Conservation (phyloP, 202 grass and related monocot genomes). For the Setaria italica region DNA sequence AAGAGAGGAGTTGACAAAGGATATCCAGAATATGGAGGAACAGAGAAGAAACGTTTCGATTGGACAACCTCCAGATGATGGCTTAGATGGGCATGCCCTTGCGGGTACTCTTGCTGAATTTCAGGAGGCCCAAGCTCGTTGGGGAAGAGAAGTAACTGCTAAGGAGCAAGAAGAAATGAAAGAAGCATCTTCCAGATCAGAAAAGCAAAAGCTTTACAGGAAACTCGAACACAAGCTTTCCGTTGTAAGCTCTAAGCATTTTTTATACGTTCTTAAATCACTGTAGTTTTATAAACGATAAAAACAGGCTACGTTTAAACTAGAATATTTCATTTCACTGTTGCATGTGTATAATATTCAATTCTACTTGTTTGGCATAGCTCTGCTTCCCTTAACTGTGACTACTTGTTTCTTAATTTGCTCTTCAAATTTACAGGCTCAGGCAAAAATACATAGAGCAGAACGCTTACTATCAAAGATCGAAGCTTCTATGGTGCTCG, state of each 20-base stretch:
- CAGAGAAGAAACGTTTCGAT: slow-evolving; percentile 58
- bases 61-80: slow-evolving; percentile 49
- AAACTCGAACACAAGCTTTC: slow-evolving; percentile 87
- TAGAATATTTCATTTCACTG: slow-evolving; percentile 2
- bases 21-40: slow-evolving; percentile 91
- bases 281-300: slow-evolving; percentile 16
- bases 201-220: slow-evolving; percentile 78
- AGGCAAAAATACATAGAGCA: slow-evolving; percentile 90
- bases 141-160: slow-evolving; percentile 82
- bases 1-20: slow-evolving; percentile 87
- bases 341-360: neutral
- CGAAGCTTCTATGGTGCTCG: slow-evolving; percentile 89
- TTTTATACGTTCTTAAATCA: slow-evolving; percentile 24
- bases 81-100: slow-evolving; percentile 70
- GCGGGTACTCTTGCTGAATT: slow-evolving; percentile 94
- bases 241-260: slow-evolving; percentile 79
- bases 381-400: slow-evolving; percentile 12
- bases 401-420: slow-evolving; percentile 21
- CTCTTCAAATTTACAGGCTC: slow-evolving; percentile 64
- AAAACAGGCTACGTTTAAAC: neutral
- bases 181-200: slow-evolving; percentile 79
- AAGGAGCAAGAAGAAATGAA: slow-evolving; percentile 87
- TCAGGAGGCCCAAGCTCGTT: slow-evolving; percentile 82
- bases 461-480: slow-evolving; percentile 82
- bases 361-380: neutral